These are phyloP conservation scores for Naganishia liquefaciens DNA, from an alignment of 1,284 basidiomycete genomes.

Conservation along the genomic window DNA sequence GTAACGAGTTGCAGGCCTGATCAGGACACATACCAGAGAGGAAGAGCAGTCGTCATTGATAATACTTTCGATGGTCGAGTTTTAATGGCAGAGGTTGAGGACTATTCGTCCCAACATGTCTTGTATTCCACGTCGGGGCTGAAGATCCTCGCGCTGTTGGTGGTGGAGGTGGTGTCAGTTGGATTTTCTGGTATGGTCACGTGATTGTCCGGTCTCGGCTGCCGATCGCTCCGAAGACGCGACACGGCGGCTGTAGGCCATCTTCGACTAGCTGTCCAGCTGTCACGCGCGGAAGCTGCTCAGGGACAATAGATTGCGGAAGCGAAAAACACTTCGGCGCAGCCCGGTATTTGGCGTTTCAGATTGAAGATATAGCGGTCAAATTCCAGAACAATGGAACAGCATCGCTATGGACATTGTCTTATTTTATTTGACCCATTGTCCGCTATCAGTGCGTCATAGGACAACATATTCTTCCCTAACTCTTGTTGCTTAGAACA, in stretches of 20 bases:
- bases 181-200: constrained; percentile 19
- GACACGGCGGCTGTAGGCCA: too few species aligned
- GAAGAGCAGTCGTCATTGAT: constrained; percentile 28
- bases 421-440: background rate
- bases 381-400: background rate
- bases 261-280: too few species aligned
- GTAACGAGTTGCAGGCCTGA: too few species aligned
- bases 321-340: background rate
- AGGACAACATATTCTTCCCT: background rate
- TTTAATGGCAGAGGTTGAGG: too few species aligned
- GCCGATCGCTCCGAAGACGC: background rate
- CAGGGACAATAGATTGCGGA: too few species aligned
- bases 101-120: too few species aligned
- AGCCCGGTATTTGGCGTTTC: constrained; percentile 8
- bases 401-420: background rate
- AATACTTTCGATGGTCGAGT: background rate
- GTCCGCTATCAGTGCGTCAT: background rate
- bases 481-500: background rate
- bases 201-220: constrained; percentile 9
- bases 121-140: too few species aligned
- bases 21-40: constrained; percentile 21
- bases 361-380: constrained; percentile 3
- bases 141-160: background rate
- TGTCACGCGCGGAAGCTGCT: too few species aligned
- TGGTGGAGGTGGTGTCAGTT: background rate